Evolutionary conservation across 2,329 filamentous ascomycete species (phyloP).

Genomic region (Neocatenulostroma microsporum): DNA sequence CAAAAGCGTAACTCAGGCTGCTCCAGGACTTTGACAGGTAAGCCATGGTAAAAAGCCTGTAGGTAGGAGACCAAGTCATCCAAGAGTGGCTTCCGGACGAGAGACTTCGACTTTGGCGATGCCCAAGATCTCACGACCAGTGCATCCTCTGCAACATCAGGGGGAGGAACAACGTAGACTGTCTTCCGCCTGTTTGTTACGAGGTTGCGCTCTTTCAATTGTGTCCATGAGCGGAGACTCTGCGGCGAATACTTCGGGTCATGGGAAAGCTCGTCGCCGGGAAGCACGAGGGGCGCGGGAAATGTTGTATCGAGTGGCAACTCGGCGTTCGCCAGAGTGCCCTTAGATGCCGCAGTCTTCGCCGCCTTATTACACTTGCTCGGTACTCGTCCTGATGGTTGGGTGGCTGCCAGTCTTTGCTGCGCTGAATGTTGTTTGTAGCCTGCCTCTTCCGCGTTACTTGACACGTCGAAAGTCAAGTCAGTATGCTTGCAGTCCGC

Average conservation of each 20-base stretch:
- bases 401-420: constrained; percentile 20
- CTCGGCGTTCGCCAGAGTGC: too few relatives aligned
- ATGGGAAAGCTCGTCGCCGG: constrained; percentile 50
- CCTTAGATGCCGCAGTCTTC: constrained; percentile 1
- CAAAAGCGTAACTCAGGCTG: constrained; percentile 38
- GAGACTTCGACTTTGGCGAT: not conserved
- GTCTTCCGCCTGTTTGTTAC: constrained; percentile 40
- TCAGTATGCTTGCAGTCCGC: constrained; percentile 9
- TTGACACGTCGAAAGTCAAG: constrained; percentile 24
- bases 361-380: constrained; percentile 1
- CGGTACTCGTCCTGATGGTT: constrained; percentile 5
- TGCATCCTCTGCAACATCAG: constrained; percentile 33
- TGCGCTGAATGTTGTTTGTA: constrained; percentile 25
- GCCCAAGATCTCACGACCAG: constrained; percentile 30
- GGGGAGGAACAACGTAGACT: constrained; percentile 48
- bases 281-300: constrained; percentile 53
- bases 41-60: constrained; percentile 47
- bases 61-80: constrained; percentile 38
- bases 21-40: constrained; percentile 43
- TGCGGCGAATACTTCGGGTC: constrained; percentile 48
- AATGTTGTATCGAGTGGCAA: too few relatives aligned
- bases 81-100: constrained; percentile 11
- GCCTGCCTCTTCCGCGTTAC: constrained; percentile 29
- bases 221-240: constrained; percentile 45
- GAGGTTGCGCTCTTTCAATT: constrained; percentile 42